Conservation (phyloP, 139 green algal species). For the Tetradesmus obliquus region DNA sequence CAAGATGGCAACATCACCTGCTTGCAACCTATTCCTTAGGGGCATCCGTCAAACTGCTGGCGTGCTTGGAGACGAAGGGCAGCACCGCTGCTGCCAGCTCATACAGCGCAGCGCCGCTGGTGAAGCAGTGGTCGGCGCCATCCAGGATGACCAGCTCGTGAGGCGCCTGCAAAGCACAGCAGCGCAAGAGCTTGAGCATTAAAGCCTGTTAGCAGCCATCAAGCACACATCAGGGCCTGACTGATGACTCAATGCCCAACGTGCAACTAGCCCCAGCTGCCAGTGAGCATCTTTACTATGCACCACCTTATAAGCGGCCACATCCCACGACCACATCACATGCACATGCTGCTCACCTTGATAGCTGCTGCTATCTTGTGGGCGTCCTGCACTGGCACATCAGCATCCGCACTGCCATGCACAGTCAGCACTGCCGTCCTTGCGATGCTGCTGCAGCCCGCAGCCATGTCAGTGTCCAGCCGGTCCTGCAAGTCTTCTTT, state of each 20-base stretch:
- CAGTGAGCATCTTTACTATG: too few relatives aligned
- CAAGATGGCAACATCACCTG: too few relatives aligned
- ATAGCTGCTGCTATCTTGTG: background rate
- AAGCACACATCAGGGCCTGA: too few relatives aligned
- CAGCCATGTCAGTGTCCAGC: slow-evolving; percentile 34
- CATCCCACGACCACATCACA: background rate
- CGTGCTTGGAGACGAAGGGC: slow-evolving; percentile 27
- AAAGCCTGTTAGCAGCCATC: too few relatives aligned
- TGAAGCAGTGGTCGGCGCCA: slow-evolving; percentile 38
- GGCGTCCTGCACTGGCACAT: slow-evolving; percentile 37
- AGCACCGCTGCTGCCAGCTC: slow-evolving; percentile 37
- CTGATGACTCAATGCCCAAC: too few relatives aligned
- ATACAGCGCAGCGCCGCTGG: slow-evolving; percentile 9
- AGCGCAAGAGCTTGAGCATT: background rate
- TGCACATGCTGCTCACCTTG: slow-evolving; percentile 12
- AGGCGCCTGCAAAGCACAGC: background rate
- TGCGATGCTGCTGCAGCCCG: slow-evolving; percentile 5
- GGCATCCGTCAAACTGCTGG: too few relatives aligned
- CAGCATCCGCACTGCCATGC: slow-evolving; percentile 40
- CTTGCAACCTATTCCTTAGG: too few relatives aligned
- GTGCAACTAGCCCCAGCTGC: too few relatives aligned
- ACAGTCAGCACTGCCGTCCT: slow-evolving; percentile 38
- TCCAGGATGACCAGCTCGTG: slow-evolving; percentile 30
- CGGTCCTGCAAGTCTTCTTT: slow-evolving; percentile 29
- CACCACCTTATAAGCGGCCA: background rate